Base-by-base conservation (phyloP, 75 land plant species). In the Selaginella tamariscina region DNA sequence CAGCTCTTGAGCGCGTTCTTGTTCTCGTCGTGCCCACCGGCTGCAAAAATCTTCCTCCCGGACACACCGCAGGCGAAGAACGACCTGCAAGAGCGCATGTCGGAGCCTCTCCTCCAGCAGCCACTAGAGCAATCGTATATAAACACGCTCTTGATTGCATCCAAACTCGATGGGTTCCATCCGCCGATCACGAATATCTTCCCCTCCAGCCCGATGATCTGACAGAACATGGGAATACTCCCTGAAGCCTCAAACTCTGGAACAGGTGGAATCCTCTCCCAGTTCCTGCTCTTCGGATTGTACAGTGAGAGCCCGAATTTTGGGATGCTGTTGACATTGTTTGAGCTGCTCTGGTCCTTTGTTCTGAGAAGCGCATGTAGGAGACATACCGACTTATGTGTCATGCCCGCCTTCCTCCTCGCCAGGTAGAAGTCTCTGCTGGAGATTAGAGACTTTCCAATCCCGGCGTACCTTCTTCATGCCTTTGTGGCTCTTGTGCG, bases 11-110 rank as follows among this genome's bases (percentile, higher is more conserved):
- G 77, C 23, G 95, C 91, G 70, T 80, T 82, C 75, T 89, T 89
- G 27, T 54, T 27, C 32, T 54, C 74, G 63, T 86, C 93, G 63
- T 88, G 93, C 5, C 93, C 93, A 28, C 93, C 93, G 30, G 90
- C 86, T 2, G 86, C 80, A 28, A 74, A 57, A 5, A 86, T 5
- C 33, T 39, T 15, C 11, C 15, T 15, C 11, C 49, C 49, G 11
- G 15, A 5, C 49, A 27, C 64, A 33, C 56, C 32, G 49, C 49
- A 39, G 11, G 49, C 49, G 49, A 39, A 39, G 49, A 39, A 39
- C 11, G 49, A 39, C 15, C 49, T 39, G 49, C 11, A 5, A 15
- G 49, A 5, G 49, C 49, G 49, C 49, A 39, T 39, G 49, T 39
- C 49, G 49, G 49, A 39, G 5, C 49, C 49, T 15, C 49, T 39